These are phyloP conservation scores for Eremochloa ophiuroides DNA, from an alignment of 176 grass and related monocot genomes.

Conservation along the genomic window DNA sequence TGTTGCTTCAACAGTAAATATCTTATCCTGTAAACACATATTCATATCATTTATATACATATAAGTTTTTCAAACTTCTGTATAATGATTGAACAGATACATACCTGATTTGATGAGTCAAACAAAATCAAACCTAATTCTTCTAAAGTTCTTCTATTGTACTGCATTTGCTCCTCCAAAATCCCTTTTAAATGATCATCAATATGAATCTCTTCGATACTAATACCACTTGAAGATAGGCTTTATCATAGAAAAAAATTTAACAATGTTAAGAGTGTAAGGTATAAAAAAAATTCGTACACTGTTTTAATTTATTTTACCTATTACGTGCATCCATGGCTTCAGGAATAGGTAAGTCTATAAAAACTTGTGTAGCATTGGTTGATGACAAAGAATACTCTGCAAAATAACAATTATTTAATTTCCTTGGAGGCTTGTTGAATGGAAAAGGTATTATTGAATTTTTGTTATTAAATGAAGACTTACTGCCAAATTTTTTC, in stretches of 20 bases:
- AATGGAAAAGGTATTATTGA: background rate
- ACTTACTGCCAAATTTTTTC: conserved; percentile 2
- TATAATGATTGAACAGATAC: too few species aligned
- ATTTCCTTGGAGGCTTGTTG: background rate
- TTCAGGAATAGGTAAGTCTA: background rate
- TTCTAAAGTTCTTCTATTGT: too few species aligned
- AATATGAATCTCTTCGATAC: too few species aligned
- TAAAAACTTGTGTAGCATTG: background rate
- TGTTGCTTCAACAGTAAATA: background rate
- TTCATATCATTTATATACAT: background rate
- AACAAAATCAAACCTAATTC: background rate
- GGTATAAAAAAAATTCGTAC: background rate
- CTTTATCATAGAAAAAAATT: background rate
- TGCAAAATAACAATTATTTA: background rate
- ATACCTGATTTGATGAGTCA: background rate
- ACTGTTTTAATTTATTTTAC: background rate
- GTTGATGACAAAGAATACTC: background rate
- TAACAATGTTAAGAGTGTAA: background rate
- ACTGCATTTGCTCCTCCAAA: too few species aligned
- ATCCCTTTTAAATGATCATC: too few species aligned
- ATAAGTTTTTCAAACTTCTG: too few species aligned
- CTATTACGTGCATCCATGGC: background rate
- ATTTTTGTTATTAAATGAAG: background rate
- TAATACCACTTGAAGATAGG: background rate
- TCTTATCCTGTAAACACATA: too few species aligned